Evolutionary conservation across 2,329 filamentous ascomycete genomes (phyloP).

Genomic region (Leptoxyphium fumago): DNA sequence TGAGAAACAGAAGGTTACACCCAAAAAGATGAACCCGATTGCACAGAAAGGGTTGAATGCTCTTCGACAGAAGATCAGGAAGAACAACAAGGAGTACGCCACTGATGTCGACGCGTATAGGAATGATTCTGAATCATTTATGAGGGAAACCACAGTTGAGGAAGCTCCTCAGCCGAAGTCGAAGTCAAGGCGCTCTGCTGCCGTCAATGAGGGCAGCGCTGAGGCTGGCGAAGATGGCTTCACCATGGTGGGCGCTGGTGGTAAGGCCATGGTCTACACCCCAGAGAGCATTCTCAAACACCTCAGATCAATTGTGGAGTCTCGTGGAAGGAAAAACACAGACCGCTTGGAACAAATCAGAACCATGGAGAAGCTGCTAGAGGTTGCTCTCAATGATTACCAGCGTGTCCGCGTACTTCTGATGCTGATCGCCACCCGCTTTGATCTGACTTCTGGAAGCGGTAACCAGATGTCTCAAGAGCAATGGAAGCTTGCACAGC

Average conservation of each 20-base stretch:
- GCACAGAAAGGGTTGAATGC: constrained; percentile 90
- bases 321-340: constrained; percentile 97
- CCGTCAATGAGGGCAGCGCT: constrained; percentile 35
- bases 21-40: constrained; percentile 98
- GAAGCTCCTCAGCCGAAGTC: constrained; percentile 41
- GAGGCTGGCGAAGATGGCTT: constrained; percentile 72
- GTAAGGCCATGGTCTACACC: constrained; percentile 80
- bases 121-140: constrained; percentile 70
- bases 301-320: constrained; percentile 81
- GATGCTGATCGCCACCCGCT: constrained; percentile 81
- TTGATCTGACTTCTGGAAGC: constrained; percentile 73
- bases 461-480: constrained; percentile 81
- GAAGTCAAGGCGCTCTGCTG: constrained; percentile 32
- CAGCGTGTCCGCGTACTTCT: constrained; percentile 86
- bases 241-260: constrained; percentile 73
- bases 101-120: constrained; percentile 77
- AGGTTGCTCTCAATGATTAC: constrained; percentile 82
- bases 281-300: constrained; percentile 98
- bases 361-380: constrained; percentile 89
- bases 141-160: constrained; percentile 71
- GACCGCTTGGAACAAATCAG: constrained; percentile 89
- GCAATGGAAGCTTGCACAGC: constrained; percentile 90
- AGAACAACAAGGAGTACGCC: constrained; percentile 93
- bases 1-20: constrained; percentile 86
- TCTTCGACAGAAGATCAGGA: constrained; percentile 96